Evolutionary conservation across 768 basidiomycete genomes (phyloP), one percentile per base, ranked within the genome.

Genomic region (Rhizopogon rudus): DNA sequence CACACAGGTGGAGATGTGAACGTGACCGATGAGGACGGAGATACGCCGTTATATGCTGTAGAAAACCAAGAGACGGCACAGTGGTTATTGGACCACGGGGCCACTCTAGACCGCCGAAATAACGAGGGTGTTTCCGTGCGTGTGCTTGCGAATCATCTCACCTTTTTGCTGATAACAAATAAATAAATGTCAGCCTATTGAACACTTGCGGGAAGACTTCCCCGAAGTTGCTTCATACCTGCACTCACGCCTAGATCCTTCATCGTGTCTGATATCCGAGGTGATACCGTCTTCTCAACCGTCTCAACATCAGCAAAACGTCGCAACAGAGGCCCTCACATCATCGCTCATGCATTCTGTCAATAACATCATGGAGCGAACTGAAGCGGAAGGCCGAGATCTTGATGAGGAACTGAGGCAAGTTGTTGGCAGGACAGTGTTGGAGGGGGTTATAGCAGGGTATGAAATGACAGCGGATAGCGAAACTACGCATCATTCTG

Each of bases 41-140:
- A 97, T 68, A 96, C 93, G 9, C 94, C 94, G 9, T 74, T 97
- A 16, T 96, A 90, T 75, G 90, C 90, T 25, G 92, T 92, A 44
- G 94, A 97, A 71, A 81, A 83, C 66, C 63, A 90, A 41, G 81
- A 86, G 56, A 88, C 88, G 0, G 93, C 94, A 2, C 77, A 75
- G 13, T 92, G 78, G 70, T 82, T 97, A 58, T 75, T 96, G 61
- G 78, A 88, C 53, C 82, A 87, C 58, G 93, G 93, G 16, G 93
- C 93, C 5, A 67, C 72, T 48, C 67, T 86, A 28, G 74, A 81
- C 63, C 71, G 77, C 60, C 75, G 73, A 58, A 96, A 97, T 67
- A 66, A 70, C 51, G 84, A 91, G 59, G 91, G 88, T 16, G 64
- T 91, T 50, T 87, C 88, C 31, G 93, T 95, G 65, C 44, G 87